Evolutionary conservation across 495 filamentous ascomycete species (phyloP).

Genomic region (Tuber melanosporum): DNA sequence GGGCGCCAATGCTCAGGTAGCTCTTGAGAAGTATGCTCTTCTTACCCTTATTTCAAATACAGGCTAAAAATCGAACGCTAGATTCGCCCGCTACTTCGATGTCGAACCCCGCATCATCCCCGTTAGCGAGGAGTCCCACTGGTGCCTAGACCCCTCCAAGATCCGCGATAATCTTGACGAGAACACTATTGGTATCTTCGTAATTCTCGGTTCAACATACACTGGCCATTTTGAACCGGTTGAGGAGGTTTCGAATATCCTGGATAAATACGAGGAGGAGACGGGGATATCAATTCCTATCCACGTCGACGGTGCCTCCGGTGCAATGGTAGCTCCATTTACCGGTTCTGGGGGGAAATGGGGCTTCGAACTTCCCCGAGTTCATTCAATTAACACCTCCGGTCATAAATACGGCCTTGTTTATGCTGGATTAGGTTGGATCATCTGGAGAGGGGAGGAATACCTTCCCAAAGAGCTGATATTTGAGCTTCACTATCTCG

Average conservation of each 20-base stretch:
- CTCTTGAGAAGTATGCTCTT: constrained; percentile 57
- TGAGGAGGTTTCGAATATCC: constrained; percentile 57
- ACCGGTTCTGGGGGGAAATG: constrained; percentile 54
- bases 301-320: constrained; percentile 67
- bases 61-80: constrained; percentile 12
- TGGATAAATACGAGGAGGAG: constrained; percentile 59
- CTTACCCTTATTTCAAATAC: not conserved
- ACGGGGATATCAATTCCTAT: constrained; percentile 65
- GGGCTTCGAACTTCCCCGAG: constrained; percentile 64
- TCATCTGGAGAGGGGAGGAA: constrained; percentile 64
- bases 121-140: constrained; percentile 58
- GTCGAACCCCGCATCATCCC: constrained; percentile 66
- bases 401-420: constrained; percentile 72
- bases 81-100: constrained; percentile 66
- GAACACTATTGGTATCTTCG: constrained; percentile 73
- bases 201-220: constrained; percentile 67
- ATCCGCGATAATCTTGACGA: constrained; percentile 65
- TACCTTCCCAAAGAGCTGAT: constrained; percentile 64
- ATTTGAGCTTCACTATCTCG: constrained; percentile 70
- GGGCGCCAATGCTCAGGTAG: constrained; percentile 72
- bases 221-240: constrained; percentile 74
- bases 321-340: constrained; percentile 70
- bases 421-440: constrained; percentile 68
- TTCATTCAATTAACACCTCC: constrained; percentile 68
- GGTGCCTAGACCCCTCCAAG: constrained; percentile 56